Percentiles rank a stretch among this genome's conserved stretches.
These are phyloP conservation scores for Botrytis sinoallii DNA, from an alignment of 2,329 filamentous ascomycete genomes.

Conservation along the genomic window DNA sequence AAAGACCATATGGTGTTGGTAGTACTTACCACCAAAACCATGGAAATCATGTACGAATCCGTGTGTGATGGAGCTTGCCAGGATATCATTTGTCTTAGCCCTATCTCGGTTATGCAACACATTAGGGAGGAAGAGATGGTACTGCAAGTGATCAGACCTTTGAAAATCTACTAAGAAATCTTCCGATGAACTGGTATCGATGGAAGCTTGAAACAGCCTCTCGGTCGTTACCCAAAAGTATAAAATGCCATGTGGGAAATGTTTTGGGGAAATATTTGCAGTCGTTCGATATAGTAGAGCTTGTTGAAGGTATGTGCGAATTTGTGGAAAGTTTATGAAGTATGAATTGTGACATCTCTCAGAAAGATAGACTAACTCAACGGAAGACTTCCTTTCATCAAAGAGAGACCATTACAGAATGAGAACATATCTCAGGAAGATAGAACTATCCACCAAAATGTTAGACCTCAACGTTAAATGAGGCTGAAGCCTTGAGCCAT, in stretches of 20 bases:
- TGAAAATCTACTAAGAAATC: background rate
- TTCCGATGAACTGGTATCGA: constrained; percentile 4
- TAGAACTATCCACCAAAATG: background rate
- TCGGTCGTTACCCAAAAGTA: background rate
- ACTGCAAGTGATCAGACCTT: background rate
- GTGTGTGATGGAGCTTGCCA: background rate
- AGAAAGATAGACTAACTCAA: background rate
- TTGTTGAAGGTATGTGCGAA: background rate
- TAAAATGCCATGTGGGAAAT: background rate
- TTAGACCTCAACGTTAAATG: background rate
- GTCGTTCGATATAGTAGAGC: background rate
- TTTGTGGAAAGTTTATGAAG: background rate
- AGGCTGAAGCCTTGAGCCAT: background rate
- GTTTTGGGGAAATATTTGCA: background rate
- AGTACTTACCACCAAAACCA: background rate
- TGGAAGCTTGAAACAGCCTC: background rate
- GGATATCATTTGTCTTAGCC: background rate
- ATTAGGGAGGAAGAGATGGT: background rate
- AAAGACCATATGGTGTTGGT: background rate
- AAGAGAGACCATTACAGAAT: background rate
- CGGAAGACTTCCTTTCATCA: background rate
- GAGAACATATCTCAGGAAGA: background rate
- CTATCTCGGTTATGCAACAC: background rate
- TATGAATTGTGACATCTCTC: background rate
- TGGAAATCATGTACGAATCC: background rate